These are phyloP conservation scores for Saksenaea vasiformis DNA, from an alignment of 371 early-diverging fungal genomes.

Conservation along the genomic window DNA sequence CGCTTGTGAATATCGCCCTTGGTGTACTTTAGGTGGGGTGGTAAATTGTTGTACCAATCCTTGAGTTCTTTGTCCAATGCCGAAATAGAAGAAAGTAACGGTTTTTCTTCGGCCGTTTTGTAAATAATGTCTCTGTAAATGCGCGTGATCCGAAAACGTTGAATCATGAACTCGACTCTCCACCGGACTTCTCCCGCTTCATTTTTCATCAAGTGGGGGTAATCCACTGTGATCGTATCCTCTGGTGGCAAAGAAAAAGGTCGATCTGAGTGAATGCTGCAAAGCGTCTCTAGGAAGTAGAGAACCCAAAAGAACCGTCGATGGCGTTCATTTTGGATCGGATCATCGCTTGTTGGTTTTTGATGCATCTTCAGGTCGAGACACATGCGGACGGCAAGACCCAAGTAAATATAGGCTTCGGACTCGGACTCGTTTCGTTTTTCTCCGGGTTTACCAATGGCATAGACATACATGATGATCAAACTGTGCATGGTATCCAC, in stretches of 20 bases:
- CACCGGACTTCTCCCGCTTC: slow-evolving; percentile 31
- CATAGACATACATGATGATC: slow-evolving; percentile 51
- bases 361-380: slow-evolving; percentile 42
- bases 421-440: slow-evolving; percentile 32
- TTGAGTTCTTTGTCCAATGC: slow-evolving; percentile 43
- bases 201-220: slow-evolving; percentile 28
- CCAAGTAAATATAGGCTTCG: slow-evolving; percentile 50
- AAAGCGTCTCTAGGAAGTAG: slow-evolving; percentile 45
- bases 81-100: slow-evolving; percentile 38
- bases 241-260: slow-evolving; percentile 39
- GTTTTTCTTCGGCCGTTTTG: slow-evolving; percentile 34
- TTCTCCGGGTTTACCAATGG: slow-evolving; percentile 40
- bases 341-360: slow-evolving; percentile 20
- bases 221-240: slow-evolving; percentile 25
- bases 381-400: slow-evolving; percentile 50
- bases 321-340: slow-evolving; percentile 19
- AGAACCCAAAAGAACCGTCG: slow-evolving; percentile 41
- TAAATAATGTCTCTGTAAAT: slow-evolving; percentile 43
- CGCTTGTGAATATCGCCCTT: slow-evolving; percentile 21
- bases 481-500: slow-evolving; percentile 45
- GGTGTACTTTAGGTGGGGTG: slow-evolving; percentile 34
- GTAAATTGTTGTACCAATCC: slow-evolving; percentile 37
- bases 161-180: slow-evolving; percentile 43
- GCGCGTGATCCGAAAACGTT: slow-evolving; percentile 40
- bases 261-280: slow-evolving; percentile 44